A percentile compares a stretch with the other conserved stretches of the same genome.
Evolutionary conservation across 192 early-diverging fungal species (phyloP).

Genomic region (Backusella parvicylindrica): DNA sequence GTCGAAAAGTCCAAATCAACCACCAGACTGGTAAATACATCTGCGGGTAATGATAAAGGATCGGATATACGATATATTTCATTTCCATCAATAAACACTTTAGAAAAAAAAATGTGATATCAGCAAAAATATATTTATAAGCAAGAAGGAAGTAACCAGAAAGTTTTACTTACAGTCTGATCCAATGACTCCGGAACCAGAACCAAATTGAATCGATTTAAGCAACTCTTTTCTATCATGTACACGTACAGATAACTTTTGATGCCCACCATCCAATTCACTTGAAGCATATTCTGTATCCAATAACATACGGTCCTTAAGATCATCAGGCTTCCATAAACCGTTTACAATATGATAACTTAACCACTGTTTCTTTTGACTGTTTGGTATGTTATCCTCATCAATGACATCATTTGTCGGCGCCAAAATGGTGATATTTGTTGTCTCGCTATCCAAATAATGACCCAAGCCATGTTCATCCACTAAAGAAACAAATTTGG

Average conservation of each 20-base stretch:
- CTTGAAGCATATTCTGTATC: slow-evolving; percentile 43
- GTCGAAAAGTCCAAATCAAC: slow-evolving; percentile 31
- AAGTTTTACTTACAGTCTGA: neutral
- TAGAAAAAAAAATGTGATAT: neutral
- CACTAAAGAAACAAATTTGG: slow-evolving; percentile 54
- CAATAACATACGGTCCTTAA: slow-evolving; percentile 47
- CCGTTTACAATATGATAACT: slow-evolving; percentile 66
- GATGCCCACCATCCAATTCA: slow-evolving; percentile 2
- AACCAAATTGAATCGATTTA: slow-evolving; percentile 27
- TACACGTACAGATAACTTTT: slow-evolving; percentile 18
- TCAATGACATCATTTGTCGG: slow-evolving; percentile 56
- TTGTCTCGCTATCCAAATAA: slow-evolving; percentile 51
- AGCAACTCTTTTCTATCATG: neutral
- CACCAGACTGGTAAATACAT: slow-evolving; percentile 19
- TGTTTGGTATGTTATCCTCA: slow-evolving; percentile 40
- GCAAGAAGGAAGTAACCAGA: slow-evolving; percentile 1
- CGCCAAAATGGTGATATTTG: slow-evolving; percentile 61
- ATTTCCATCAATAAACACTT: slow-evolving; percentile 13
- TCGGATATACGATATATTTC: slow-evolving; percentile 28
- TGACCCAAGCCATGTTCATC: slow-evolving; percentile 49
- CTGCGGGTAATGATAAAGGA: slow-evolving; percentile 14
- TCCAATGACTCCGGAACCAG: slow-evolving; percentile 17
- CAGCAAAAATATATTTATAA: neutral
- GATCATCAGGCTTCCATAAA: slow-evolving; percentile 35
- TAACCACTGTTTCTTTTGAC: slow-evolving; percentile 43